A percentile compares a stretch with the other conserved stretches of the same genome.
Evolutionary conservation across 495 filamentous ascomycete species (phyloP).

Genomic region (Clohesyomyces aquaticus): DNA sequence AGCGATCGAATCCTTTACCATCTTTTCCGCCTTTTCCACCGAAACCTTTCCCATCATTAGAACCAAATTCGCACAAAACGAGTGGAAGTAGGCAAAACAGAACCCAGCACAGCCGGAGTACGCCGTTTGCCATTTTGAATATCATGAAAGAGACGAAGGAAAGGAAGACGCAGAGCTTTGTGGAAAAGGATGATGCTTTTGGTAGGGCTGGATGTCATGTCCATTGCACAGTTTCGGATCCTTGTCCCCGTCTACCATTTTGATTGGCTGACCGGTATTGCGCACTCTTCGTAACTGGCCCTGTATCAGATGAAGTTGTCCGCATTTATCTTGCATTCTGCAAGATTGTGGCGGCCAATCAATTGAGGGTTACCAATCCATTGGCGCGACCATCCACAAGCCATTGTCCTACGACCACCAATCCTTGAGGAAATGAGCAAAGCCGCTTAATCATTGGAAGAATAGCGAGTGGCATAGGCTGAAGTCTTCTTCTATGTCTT

Average conservation of each 20-base stretch:
- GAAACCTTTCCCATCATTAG: conserved; percentile 1
- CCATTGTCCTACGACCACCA: background rate
- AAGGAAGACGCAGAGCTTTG: background rate
- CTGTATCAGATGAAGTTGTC: conserved; percentile 16
- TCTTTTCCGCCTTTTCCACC: background rate
- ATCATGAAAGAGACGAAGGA: background rate
- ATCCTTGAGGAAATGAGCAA: background rate
- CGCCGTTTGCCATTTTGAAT: conserved; percentile 15
- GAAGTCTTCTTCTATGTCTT: background rate
- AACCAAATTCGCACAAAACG: conserved; percentile 8
- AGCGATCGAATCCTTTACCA: background rate
- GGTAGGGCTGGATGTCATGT: conserved; percentile 14
- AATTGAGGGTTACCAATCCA: no score
- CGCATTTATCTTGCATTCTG: conserved; percentile 12
- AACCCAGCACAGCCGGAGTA: conserved; percentile 35
- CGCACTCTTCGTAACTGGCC: conserved; percentile 9
- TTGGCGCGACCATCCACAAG: no score
- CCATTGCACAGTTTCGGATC: conserved; percentile 11
- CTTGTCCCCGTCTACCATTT: background rate
- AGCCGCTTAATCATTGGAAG: background rate
- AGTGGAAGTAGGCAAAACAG: conserved; percentile 19
- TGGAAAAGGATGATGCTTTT: background rate
- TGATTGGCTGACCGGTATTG: background rate
- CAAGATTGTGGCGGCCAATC: conserved; percentile 6
- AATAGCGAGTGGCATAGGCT: background rate